Conservation (phyloP, 106 monocot species). For the Acorus calamus region DNA sequence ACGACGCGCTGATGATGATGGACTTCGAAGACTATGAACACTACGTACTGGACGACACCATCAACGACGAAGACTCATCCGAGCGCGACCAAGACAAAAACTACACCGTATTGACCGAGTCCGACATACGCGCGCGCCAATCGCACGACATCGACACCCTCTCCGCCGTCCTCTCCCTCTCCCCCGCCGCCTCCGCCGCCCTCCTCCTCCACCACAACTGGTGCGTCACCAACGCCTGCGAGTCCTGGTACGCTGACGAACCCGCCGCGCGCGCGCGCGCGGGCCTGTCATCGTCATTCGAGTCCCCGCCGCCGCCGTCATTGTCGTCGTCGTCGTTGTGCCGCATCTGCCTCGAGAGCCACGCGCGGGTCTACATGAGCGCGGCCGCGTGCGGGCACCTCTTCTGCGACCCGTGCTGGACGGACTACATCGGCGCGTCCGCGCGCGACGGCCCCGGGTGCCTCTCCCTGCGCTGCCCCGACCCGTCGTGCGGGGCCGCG, state of each 20-base stretch:
- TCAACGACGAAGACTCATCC: no score
- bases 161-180: neutral
- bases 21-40: no score
- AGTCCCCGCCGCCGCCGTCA: neutral
- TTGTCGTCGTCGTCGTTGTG: no score
- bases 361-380: neutral
- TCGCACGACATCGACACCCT: neutral
- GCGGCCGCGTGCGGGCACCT: neutral
- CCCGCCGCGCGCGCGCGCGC: neutral
- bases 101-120: no score
- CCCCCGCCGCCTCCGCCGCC: neutral
- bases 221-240: neutral
- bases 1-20: no score
- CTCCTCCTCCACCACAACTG: neutral
- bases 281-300: neutral
- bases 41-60: no score
- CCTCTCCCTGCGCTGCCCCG: slow-evolving; percentile 1
- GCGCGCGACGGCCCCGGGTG: neutral
- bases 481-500: neutral
- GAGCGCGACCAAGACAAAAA: no score
- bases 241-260: neutral
- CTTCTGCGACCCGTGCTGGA: neutral
- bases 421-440: neutral
- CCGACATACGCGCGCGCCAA: no score
- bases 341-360: neutral